These are phyloP conservation scores for Rutstroemia sp. DNA, from an alignment of 2,329 filamentous ascomycete species.

Conservation along the genomic window DNA sequence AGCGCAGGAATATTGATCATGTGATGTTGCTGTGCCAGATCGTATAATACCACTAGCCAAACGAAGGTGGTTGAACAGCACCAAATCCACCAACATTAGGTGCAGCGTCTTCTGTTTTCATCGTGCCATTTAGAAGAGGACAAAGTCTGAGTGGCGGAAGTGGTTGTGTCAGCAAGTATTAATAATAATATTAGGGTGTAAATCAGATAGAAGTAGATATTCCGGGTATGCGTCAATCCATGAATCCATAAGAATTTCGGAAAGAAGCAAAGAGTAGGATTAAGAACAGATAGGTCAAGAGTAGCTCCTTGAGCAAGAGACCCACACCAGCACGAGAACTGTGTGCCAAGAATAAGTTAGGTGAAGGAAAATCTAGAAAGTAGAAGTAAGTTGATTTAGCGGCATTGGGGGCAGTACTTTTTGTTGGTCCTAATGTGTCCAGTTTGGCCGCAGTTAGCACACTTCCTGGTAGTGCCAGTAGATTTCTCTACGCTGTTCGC, in stretches of 20 bases:
- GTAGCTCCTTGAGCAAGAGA: constrained; percentile 10
- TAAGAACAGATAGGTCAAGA: no score
- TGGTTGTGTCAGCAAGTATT: constrained; percentile 5
- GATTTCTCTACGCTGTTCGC: constrained; percentile 41
- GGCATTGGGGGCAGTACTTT: constrained; percentile 52
- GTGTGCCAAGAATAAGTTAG: not conserved
- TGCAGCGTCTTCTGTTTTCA: constrained; percentile 52
- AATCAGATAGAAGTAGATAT: not conserved
- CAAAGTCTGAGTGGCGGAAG: constrained; percentile 54
- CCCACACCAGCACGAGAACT: not conserved
- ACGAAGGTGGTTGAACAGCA: constrained; percentile 27
- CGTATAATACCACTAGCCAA: not conserved
- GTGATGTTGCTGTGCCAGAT: not conserved
- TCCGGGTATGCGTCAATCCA: not conserved
- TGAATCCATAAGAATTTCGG: not conserved
- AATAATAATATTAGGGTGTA: not conserved
- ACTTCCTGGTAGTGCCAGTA: constrained; percentile 76
- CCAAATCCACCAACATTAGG: constrained; percentile 51
- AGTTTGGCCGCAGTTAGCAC: constrained; percentile 92
- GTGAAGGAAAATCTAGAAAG: constrained; percentile 3
- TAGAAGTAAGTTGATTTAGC: constrained; percentile 1
- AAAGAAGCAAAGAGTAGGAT: not conserved
- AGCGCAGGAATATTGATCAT: not conserved
- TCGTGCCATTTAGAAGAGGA: constrained; percentile 77
- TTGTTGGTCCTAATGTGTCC: constrained; percentile 99